Percentiles rank a stretch among this genome's conserved stretches.
These are phyloP conservation scores for Globisporangium acanthophoron DNA, from an alignment of 352 stramenopile genomes.

Conservation along the genomic window DNA sequence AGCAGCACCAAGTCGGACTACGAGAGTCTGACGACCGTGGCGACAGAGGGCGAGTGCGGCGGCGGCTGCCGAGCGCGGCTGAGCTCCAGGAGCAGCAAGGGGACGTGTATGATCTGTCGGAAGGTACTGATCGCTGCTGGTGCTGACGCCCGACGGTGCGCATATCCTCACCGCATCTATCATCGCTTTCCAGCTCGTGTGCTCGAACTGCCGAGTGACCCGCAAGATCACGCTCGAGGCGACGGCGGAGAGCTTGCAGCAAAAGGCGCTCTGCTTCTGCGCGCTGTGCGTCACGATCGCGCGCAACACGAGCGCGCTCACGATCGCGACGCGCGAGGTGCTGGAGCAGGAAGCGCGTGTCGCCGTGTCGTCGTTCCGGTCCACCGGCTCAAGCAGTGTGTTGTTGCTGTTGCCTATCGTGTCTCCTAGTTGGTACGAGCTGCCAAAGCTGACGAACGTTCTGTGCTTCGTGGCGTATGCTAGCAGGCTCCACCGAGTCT, in stretches of 20 bases:
- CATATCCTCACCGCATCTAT: not conserved
- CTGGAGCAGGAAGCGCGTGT: slow-evolving; percentile 1
- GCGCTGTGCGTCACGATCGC: slow-evolving; percentile 31
- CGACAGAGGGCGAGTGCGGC: slow-evolving; percentile 19
- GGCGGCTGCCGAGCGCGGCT: slow-evolving; percentile 30
- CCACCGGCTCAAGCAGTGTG: slow-evolving; percentile 5
- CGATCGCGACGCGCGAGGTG: slow-evolving; percentile 25
- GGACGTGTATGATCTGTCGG: slow-evolving; percentile 33
- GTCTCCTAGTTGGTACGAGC: no score
- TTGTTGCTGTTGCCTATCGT: not conserved
- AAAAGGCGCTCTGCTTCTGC: slow-evolving; percentile 29
- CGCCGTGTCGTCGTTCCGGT: slow-evolving; percentile 5
- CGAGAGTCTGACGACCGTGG: not conserved
- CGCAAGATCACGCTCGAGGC: slow-evolving; percentile 34
- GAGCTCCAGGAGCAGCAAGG: slow-evolving; percentile 15
- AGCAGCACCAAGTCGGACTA: slow-evolving; percentile 2
- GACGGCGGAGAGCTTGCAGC: slow-evolving; percentile 15
- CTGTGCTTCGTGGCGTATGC: no score
- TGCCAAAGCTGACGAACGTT: no score
- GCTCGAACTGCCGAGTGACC: slow-evolving; percentile 27
- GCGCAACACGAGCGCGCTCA: slow-evolving; percentile 21
- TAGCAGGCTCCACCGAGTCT: no score
- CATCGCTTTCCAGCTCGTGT: slow-evolving; percentile 22
- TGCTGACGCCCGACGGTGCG: not conserved
- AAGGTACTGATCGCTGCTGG: slow-evolving; percentile 15